Conservation (phyloP, 225 moss, liverwort and hornwort genomes). For the Polytrichum formosum region DNA sequence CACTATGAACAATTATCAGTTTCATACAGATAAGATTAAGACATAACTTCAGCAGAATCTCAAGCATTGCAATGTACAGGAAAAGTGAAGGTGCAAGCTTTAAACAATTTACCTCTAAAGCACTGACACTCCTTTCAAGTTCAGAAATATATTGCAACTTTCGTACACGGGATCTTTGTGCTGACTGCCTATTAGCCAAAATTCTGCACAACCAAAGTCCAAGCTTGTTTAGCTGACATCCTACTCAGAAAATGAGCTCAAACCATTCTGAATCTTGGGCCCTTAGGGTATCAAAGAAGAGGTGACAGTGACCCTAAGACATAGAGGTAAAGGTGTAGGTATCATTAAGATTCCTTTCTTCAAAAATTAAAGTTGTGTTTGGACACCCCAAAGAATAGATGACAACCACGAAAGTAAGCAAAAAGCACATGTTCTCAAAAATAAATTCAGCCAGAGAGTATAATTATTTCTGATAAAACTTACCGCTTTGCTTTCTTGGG, state of each 20-base stretch:
- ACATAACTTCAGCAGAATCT: neutral
- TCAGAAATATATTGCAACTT: constrained; percentile 96
- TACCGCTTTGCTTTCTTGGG: constrained; percentile 97
- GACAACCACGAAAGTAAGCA: too few relatives aligned
- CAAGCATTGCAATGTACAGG: neutral
- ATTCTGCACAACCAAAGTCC: constrained; percentile 44
- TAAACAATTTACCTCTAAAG: constrained; percentile 54
- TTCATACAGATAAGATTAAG: neutral
- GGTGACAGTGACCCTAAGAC: too few relatives aligned
- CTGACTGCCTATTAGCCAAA: constrained; percentile 94
- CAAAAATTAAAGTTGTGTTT: too few relatives aligned
- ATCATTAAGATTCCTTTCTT: too few relatives aligned
- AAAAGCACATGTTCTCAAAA: too few relatives aligned
- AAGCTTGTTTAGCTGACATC: neutral
- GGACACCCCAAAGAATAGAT: too few relatives aligned
- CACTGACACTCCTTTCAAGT: constrained; percentile 82
- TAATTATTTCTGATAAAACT: neutral
- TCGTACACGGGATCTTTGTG: constrained; percentile 89
- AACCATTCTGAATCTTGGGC: too few relatives aligned
- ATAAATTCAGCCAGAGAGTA: neutral
- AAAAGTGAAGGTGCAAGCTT: neutral
- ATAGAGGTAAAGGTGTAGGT: too few relatives aligned
- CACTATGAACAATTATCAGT: neutral
- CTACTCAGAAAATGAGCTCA: too few relatives aligned
- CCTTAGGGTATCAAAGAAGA: too few relatives aligned